These are phyloP conservation scores for Fusarium torulosum DNA, from an alignment of 2,329 filamentous ascomycete species.

Conservation along the genomic window DNA sequence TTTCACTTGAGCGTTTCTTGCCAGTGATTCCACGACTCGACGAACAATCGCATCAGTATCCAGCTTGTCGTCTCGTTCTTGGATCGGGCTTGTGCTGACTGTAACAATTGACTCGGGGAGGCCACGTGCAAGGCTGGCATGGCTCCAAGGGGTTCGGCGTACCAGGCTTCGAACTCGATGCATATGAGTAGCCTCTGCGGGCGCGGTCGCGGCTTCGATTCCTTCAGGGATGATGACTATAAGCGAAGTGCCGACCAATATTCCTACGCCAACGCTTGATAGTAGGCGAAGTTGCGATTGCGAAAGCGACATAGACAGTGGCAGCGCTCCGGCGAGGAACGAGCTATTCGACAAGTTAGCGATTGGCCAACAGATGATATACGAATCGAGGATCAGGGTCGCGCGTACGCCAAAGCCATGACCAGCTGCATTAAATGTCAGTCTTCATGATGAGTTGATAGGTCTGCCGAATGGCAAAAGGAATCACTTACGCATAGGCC, in stretches of 20 bases:
- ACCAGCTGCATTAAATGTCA: constrained; percentile 58
- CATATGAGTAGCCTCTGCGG: constrained; percentile 56
- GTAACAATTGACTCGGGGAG: constrained; percentile 44
- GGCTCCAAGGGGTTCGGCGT: constrained; percentile 51
- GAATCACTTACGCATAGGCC: constrained; percentile 56
- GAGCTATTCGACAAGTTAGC: constrained; percentile 70
- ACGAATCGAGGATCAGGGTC: constrained; percentile 23
- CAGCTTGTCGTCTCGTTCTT: constrained; percentile 11
- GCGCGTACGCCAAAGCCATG: constrained; percentile 70
- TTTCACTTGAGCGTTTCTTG: constrained; percentile 17
- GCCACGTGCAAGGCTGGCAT: constrained; percentile 45
- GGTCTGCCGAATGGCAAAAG: neutral
- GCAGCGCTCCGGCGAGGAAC: constrained; percentile 91
- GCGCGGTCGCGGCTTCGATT: constrained; percentile 85
- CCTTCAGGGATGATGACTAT: constrained; percentile 99
- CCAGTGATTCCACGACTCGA: constrained; percentile 23
- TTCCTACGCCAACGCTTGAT: constrained; percentile 91
- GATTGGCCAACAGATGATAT: constrained; percentile 31
- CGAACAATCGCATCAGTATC: constrained; percentile 36
- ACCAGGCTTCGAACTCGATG: constrained; percentile 53
- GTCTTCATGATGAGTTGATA: constrained; percentile 22
- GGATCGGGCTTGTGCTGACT: constrained; percentile 27
- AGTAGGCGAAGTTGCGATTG: constrained; percentile 88
- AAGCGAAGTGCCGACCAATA: constrained; percentile 92
- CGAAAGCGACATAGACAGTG: constrained; percentile 88